These are phyloP conservation scores for Microbotryum saponariae DNA, from an alignment of 1,284 basidiomycete species.

Conservation along the genomic window DNA sequence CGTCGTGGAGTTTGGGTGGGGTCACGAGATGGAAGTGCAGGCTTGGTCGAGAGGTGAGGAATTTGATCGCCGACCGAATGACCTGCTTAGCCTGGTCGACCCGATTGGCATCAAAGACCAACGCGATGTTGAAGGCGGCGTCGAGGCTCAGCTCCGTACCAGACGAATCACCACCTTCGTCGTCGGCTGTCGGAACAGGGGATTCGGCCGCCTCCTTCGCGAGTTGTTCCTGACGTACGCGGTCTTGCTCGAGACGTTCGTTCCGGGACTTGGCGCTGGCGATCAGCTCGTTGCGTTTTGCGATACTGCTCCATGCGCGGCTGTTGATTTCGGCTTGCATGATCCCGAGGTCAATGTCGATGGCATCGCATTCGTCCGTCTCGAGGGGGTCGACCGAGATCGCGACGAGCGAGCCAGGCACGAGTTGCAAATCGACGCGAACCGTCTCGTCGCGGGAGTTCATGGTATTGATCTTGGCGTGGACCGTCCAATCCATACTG, in stretches of 20 bases:
- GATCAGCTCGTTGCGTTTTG: conserved; percentile 7
- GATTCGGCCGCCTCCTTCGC: background rate
- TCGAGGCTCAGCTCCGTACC: background rate
- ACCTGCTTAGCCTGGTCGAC: conserved; percentile 26
- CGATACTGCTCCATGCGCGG: conserved; percentile 21
- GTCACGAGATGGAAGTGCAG: conserved; percentile 21
- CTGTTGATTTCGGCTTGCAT: conserved; percentile 20
- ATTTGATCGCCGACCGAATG: conserved; percentile 26
- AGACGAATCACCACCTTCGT: too few species aligned
- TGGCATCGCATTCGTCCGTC: conserved; percentile 26
- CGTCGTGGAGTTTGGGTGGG: conserved; percentile 10
- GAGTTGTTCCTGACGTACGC: too few species aligned
- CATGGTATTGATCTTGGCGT: conserved; percentile 12
- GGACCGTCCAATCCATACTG: conserved; percentile 8
- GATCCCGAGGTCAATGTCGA: conserved; percentile 14
- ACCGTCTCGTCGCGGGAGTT: conserved; percentile 14
- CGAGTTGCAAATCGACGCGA: conserved; percentile 12
- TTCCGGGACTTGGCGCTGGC: background rate
- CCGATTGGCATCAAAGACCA: conserved; percentile 29
- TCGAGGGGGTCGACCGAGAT: conserved; percentile 23
- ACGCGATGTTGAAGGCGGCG: conserved; percentile 24
- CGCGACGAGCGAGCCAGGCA: conserved; percentile 11
- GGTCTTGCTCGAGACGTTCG: too few species aligned
- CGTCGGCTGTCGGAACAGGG: background rate
- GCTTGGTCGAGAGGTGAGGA: conserved; percentile 15